phyloP scores from a whole-genome alignment of 75 land plant species.

The Cupressus sempervirens region DNA sequence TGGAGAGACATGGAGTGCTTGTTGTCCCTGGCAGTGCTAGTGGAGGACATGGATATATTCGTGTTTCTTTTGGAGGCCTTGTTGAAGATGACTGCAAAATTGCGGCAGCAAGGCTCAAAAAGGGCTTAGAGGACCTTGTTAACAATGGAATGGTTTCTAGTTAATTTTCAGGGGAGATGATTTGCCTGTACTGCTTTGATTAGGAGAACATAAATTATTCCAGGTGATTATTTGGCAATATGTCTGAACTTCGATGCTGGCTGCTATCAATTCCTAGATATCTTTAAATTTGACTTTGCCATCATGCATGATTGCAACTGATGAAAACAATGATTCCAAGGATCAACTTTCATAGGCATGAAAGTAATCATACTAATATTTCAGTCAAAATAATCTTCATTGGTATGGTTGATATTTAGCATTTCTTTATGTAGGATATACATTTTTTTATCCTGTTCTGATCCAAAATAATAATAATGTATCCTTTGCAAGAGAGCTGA shows the following conservation, averaged over 20 bases:
- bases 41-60: slow-evolving; percentile 72
- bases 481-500: slow-evolving; percentile 4
- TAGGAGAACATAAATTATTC: not conserved
- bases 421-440: not conserved
- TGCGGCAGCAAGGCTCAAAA: slow-evolving; percentile 68
- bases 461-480: not conserved
- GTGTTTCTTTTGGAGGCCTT: slow-evolving; percentile 89
- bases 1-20: slow-evolving; percentile 49
- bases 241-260: not conserved
- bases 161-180: slow-evolving; percentile 1
- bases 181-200: not conserved
- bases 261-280: not conserved
- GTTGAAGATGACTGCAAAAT: slow-evolving; percentile 37
- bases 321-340: not conserved
- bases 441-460: not conserved
- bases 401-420: not conserved
- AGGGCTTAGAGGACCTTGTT: slow-evolving; percentile 79
- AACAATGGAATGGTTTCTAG: slow-evolving; percentile 58
- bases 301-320: not conserved
- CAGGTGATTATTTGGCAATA: not conserved
- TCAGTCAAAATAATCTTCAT: slow-evolving; percentile 4
- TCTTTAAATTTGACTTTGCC: not conserved
- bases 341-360: slow-evolving; percentile 10
- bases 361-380: slow-evolving; percentile 9
- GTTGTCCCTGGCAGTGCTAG: slow-evolving; percentile 91